phyloP scores from a whole-genome alignment of 2,329 filamentous ascomycete species.

The Raffaelea arxii region DNA sequence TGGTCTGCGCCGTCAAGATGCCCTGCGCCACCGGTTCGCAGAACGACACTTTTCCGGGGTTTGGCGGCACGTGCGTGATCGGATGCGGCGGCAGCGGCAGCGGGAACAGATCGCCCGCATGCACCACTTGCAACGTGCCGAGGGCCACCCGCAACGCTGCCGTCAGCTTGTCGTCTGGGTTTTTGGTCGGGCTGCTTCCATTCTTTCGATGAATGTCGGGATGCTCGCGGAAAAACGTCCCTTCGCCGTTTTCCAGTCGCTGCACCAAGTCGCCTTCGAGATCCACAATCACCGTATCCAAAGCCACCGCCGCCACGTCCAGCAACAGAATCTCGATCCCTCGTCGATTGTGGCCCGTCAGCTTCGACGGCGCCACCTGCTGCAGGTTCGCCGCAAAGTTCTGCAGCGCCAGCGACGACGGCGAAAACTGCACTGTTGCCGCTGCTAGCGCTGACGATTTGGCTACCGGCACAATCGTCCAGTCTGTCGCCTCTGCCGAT shows the following conservation, averaged over 20 bases:
- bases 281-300: slow-evolving; percentile 81
- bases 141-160: slow-evolving; percentile 66
- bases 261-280: slow-evolving; percentile 66
- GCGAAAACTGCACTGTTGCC: slow-evolving; percentile 71
- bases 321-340: slow-evolving; percentile 77
- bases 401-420: slow-evolving; percentile 64
- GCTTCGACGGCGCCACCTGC: slow-evolving; percentile 64
- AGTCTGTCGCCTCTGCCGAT: slow-evolving; percentile 53
- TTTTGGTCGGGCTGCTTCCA: slow-evolving; percentile 18
- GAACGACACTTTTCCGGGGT: slow-evolving; percentile 79
- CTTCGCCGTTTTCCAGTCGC: slow-evolving; percentile 73
- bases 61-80: slow-evolving; percentile 74
- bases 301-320: slow-evolving; percentile 66
- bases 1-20: slow-evolving; percentile 64
- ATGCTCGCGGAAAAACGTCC: slow-evolving; percentile 64
- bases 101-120: slow-evolving; percentile 69
- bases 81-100: slow-evolving; percentile 76
- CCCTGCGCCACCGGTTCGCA: slow-evolving; percentile 94
- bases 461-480: slow-evolving; percentile 76
- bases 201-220: slow-evolving; percentile 31
- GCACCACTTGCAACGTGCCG: slow-evolving; percentile 63
- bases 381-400: slow-evolving; percentile 67
- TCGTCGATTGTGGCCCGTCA: slow-evolving; percentile 60
- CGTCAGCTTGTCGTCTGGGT: slow-evolving; percentile 48
- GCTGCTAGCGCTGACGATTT: slow-evolving; percentile 56